A percentile compares a stretch with the other conserved stretches of the same genome.
Conservation (phyloP, 306 rosid species). For the Macrotyloma uniflorum region DNA sequence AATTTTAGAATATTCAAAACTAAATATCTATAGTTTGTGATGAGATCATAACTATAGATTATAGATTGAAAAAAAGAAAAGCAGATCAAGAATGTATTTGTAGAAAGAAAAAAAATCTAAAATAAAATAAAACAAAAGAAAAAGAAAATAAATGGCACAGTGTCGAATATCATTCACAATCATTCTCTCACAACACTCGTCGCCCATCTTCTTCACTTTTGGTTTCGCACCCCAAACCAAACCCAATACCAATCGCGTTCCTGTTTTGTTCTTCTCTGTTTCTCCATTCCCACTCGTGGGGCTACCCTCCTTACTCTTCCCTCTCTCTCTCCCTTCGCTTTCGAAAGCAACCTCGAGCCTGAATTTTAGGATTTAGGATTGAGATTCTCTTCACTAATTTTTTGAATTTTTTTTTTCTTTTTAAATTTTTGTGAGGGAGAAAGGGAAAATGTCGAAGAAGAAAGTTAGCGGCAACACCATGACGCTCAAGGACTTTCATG, state of each 20-base stretch:
- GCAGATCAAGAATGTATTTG: neutral
- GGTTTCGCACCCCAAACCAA: neutral
- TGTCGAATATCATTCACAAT: neutral
- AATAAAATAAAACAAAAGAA: neutral
- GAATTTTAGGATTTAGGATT: neutral
- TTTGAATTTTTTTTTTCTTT: neutral
- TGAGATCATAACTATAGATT: no score
- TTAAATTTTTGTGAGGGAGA: neutral
- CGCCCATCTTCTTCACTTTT: neutral
- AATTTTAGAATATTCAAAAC: no score
- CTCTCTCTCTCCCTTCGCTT: neutral
- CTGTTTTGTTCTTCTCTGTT: neutral
- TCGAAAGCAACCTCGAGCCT: neutral
- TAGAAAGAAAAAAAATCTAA: no score
- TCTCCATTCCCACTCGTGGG: slow-evolving; percentile 8
- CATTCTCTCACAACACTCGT: neutral
- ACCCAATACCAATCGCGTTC: neutral
- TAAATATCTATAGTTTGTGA: no score
- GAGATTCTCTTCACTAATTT: neutral
- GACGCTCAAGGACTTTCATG: slow-evolving; percentile 98
- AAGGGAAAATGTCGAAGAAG: slow-evolving; percentile 94
- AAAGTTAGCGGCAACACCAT: slow-evolving; percentile 84
- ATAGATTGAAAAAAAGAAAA: no score
- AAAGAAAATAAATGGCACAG: neutral
- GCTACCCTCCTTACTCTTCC: slow-evolving; percentile 8